Conservation (phyloP, 2,329 filamentous ascomycete genomes). For the Penicillium palitans region DNA sequence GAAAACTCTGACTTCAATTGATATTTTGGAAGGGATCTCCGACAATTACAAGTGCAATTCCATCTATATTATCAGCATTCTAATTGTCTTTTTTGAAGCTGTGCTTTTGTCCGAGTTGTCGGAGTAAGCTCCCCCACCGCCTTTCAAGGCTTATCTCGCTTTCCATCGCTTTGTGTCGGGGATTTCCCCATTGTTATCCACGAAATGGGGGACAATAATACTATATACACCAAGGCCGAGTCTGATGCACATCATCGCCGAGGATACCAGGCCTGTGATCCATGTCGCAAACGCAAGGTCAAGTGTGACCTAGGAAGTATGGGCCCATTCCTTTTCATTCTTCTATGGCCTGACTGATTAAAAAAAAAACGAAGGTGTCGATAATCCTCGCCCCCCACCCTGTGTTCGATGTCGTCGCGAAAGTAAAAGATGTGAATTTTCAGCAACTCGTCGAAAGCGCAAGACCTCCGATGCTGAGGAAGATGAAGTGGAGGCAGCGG, state of each 20-base stretch:
- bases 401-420: slow-evolving; percentile 92
- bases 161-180: slow-evolving; percentile 37
- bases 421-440: slow-evolving; percentile 97
- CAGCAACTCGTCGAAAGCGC: slow-evolving; percentile 87
- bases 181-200: slow-evolving; percentile 28
- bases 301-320: slow-evolving; percentile 52
- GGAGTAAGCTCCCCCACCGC: slow-evolving; percentile 34
- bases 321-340: slow-evolving; percentile 19
- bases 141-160: slow-evolving; percentile 39
- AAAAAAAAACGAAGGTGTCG: slow-evolving; percentile 57
- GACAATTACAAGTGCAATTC: neutral
- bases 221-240: slow-evolving; percentile 30
- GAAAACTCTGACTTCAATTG: slow-evolving; percentile 3
- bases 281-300: slow-evolving; percentile 51
- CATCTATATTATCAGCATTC: neutral
- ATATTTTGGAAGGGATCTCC: neutral
- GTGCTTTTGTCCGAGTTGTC: slow-evolving; percentile 9
- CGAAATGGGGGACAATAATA: slow-evolving; percentile 27
- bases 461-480: slow-evolving; percentile 60
- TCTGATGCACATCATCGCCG: slow-evolving; percentile 46
- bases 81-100: neutral
- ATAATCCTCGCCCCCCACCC: slow-evolving; percentile 90
- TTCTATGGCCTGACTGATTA: slow-evolving; percentile 18
- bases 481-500: slow-evolving; percentile 44
- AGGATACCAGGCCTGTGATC: slow-evolving; percentile 52